phyloP scores from a whole-genome alignment of 352 stramenopile species.

The Phytophthora sp. region DNA sequence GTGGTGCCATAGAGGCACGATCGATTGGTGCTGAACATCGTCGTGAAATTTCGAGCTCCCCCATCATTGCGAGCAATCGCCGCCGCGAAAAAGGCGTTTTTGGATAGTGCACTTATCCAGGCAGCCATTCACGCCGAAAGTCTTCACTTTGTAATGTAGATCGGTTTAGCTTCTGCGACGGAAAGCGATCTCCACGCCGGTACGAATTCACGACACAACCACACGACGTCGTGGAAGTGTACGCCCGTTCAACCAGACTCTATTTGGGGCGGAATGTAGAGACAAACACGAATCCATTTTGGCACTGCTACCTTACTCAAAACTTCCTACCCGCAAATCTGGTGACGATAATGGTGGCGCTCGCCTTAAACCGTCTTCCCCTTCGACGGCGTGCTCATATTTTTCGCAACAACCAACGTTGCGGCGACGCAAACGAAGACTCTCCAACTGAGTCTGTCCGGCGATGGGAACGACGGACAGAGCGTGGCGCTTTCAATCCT shows the following conservation, averaged over 20 bases:
- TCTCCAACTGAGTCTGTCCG: constrained; percentile 14
- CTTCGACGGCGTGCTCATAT: constrained; percentile 31
- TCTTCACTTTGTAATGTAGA: constrained; percentile 9
- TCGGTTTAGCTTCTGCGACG: constrained; percentile 1
- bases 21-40: constrained; percentile 6
- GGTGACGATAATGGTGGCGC: neutral
- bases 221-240: no score
- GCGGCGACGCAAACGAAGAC: constrained; percentile 30
- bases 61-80: constrained; percentile 8
- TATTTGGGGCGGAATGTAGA: neutral
- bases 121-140: constrained; percentile 6
- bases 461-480: constrained; percentile 1
- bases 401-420: constrained; percentile 14
- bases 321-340: constrained; percentile 22
- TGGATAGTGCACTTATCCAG: constrained; percentile 15
- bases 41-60: constrained; percentile 14
- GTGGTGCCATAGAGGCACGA: neutral
- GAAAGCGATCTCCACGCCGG: no score
- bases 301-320: constrained; percentile 19
- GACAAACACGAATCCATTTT: constrained; percentile 23
- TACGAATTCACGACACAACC: no score
- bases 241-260: neutral
- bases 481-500: constrained; percentile 10
- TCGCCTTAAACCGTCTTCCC: constrained; percentile 6
- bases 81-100: no score